phyloP scores from a whole-genome alignment of 2,329 filamentous ascomycete genomes.

The Acephala macrosclerotiorum region DNA sequence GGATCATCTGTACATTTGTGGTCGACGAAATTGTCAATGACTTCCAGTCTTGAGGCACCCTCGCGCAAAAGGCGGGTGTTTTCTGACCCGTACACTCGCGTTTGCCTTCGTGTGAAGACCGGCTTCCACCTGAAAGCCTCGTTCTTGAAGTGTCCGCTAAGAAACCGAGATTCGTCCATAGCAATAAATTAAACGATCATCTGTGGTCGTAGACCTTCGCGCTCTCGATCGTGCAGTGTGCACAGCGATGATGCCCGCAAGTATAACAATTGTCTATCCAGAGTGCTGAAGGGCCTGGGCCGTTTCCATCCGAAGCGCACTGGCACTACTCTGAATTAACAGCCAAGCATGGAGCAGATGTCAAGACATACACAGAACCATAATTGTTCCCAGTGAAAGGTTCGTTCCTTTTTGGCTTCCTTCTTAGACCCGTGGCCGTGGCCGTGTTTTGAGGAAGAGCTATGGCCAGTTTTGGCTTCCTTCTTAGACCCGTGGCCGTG shows the following conservation, averaged over 20 bases:
- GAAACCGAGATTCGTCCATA: neutral
- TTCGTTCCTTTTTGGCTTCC: neutral
- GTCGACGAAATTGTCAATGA: slow-evolving; percentile 2
- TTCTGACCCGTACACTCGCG: slow-evolving; percentile 7
- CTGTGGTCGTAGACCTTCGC: neutral
- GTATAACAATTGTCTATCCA: neutral
- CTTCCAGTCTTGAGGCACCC: neutral
- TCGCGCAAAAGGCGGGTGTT: neutral
- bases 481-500: neutral
- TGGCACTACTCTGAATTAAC: neutral
- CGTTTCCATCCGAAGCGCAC: neutral
- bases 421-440: neutral
- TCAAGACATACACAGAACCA: neutral
- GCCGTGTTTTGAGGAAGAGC: neutral
- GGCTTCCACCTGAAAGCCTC: slow-evolving; percentile 21
- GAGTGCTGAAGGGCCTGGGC: neutral
- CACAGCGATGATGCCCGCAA: neutral
- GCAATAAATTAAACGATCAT: neutral
- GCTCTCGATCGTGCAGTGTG: neutral
- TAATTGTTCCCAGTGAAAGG: neutral
- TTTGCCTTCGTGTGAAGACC: slow-evolving; percentile 12
- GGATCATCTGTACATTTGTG: slow-evolving; percentile 13
- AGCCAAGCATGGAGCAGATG: neutral
- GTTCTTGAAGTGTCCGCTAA: slow-evolving; percentile 15
- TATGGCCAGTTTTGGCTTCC: neutral